These are phyloP conservation scores for Gossypium sturtianum DNA, from an alignment of 345 rosid genomes.

Conservation along the genomic window DNA sequence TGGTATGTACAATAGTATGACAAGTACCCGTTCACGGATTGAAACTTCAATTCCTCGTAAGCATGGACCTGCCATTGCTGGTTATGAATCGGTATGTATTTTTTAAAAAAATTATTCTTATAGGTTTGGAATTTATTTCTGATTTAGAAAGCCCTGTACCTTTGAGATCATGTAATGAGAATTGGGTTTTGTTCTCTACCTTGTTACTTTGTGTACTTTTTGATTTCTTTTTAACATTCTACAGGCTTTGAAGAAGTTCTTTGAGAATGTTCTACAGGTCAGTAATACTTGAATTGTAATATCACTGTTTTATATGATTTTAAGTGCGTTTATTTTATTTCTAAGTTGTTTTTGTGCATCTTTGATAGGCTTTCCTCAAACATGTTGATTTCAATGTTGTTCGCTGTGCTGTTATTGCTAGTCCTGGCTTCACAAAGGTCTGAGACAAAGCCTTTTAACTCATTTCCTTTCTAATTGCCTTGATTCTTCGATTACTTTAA, in stretches of 20 bases:
- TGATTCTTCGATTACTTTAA: background rate
- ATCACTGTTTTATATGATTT: background rate
- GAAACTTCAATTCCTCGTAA: constrained; percentile 96
- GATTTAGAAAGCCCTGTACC: background rate
- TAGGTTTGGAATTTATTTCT: background rate
- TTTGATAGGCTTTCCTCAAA: constrained; percentile 73
- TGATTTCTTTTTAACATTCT: constrained; percentile 10
- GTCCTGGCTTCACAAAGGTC: constrained; percentile 99
- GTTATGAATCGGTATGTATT: constrained; percentile 58
- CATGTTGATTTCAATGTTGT: constrained; percentile 81
- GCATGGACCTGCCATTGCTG: constrained; percentile 98
- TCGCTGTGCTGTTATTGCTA: constrained; percentile 91
- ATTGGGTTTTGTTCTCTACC: background rate
- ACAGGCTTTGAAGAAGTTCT: constrained; percentile 89
- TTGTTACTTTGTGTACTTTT: constrained; percentile 13
- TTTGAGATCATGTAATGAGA: background rate
- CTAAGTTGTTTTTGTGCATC: background rate
- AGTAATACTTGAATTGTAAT: constrained; percentile 7
- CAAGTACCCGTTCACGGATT: constrained; percentile 73
- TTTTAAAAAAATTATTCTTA: background rate
- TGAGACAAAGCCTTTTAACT: background rate
- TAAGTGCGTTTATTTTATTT: background rate
- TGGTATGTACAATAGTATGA: constrained; percentile 45
- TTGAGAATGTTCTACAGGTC: constrained; percentile 85
- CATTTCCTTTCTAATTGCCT: background rate